phyloP scores from a whole-genome alignment of 2,329 filamentous ascomycete genomes.

The Cadophora luteo-olivacea region DNA sequence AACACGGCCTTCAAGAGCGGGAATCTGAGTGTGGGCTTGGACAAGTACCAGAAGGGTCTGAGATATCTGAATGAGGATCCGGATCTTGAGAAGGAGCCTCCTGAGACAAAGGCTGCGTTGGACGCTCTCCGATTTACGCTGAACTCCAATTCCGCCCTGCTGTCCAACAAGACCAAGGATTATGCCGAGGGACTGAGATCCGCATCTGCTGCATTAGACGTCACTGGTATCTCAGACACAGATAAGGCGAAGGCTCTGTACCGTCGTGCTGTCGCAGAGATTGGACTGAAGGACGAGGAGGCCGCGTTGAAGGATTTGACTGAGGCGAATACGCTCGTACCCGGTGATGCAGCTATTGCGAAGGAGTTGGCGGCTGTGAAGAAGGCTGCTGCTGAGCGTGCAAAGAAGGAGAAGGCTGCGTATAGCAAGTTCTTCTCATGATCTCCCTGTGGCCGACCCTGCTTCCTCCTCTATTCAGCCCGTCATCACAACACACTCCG shows the following conservation, averaged over 20 bases:
- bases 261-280: slow-evolving; percentile 77
- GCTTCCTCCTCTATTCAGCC: neutral
- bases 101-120: slow-evolving; percentile 70
- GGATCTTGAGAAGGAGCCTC: slow-evolving; percentile 73
- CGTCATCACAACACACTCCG: neutral
- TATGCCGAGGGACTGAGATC: slow-evolving; percentile 74
- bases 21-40: slow-evolving; percentile 72
- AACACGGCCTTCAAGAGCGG: slow-evolving; percentile 89
- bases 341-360: slow-evolving; percentile 75
- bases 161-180: slow-evolving; percentile 79
- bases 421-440: slow-evolving; percentile 86
- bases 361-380: slow-evolving; percentile 82
- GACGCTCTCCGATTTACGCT: slow-evolving; percentile 81
- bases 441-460: slow-evolving; percentile 12
- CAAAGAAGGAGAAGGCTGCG: slow-evolving; percentile 88
- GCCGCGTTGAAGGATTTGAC: slow-evolving; percentile 76
- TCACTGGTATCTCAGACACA: slow-evolving; percentile 67
- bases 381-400: slow-evolving; percentile 73
- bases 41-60: slow-evolving; percentile 94
- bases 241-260: slow-evolving; percentile 92
- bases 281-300: slow-evolving; percentile 85
- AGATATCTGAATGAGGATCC: slow-evolving; percentile 89
- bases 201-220: slow-evolving; percentile 76
- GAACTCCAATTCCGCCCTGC: slow-evolving; percentile 86
- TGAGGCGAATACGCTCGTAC: slow-evolving; percentile 76